phyloP scores from a whole-genome alignment of 2,329 filamentous ascomycete species.

The Plectosphaerella plurivora region DNA sequence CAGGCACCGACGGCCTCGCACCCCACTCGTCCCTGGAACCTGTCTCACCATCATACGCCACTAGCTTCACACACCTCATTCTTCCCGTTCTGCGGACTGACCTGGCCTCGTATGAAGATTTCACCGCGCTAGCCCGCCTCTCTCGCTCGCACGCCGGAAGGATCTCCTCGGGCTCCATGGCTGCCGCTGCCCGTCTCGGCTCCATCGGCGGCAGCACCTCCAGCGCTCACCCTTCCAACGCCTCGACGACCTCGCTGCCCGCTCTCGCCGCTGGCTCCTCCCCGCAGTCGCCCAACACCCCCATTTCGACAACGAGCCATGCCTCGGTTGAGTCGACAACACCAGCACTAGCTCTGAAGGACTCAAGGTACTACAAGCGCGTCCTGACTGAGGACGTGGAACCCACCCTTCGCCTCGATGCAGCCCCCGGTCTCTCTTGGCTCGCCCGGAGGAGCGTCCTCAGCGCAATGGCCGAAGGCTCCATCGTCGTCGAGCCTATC shows the following conservation, averaged over 20 bases:
- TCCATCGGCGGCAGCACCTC: constrained; percentile 42
- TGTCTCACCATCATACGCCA: constrained; percentile 52
- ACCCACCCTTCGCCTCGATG: constrained; percentile 84
- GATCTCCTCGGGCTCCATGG: constrained; percentile 60
- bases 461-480: constrained; percentile 77
- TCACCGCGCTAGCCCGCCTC: constrained; percentile 68
- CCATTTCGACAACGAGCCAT: constrained; percentile 46
- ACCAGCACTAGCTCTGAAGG: constrained; percentile 65
- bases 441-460: constrained; percentile 82
- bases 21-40: constrained; percentile 33
- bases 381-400: constrained; percentile 87
- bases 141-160: constrained; percentile 58
- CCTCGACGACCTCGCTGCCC: constrained; percentile 55
- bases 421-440: constrained; percentile 89
- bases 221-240: constrained; percentile 48
- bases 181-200: constrained; percentile 43
- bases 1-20: constrained; percentile 27
- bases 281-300: constrained; percentile 55
- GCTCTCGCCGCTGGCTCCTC: constrained; percentile 41
- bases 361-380: constrained; percentile 92
- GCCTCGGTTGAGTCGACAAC: constrained; percentile 28
- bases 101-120: constrained; percentile 77
- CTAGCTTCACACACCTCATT: constrained; percentile 76
- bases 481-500: constrained; percentile 84
- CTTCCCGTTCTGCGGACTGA: constrained; percentile 82